Evolutionary conservation across 305 asterid genomes (phyloP).

Genomic region (Caryopteris hybrid): DNA sequence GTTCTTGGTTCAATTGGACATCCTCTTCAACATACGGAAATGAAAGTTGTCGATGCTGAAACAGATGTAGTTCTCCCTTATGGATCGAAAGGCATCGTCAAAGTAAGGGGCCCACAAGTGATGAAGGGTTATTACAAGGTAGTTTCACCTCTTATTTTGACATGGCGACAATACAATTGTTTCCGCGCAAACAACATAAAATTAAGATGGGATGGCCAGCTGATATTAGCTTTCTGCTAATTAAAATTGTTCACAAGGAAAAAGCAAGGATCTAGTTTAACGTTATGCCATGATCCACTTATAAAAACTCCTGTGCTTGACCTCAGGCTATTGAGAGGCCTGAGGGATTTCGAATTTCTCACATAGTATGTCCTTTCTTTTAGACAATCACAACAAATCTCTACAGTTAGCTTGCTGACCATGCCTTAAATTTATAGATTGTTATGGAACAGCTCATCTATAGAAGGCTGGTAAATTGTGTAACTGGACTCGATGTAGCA

Average conservation of each 20-base stretch:
- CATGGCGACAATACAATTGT: background rate
- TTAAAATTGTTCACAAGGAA: too few species aligned
- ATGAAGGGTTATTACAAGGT: conserved; percentile 98
- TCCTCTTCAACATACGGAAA: conserved; percentile 68
- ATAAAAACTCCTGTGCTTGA: background rate
- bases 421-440: too few species aligned
- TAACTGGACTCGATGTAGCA: too few species aligned
- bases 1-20: conserved; percentile 89
- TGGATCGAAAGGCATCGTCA: conserved; percentile 84
- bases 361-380: too few species aligned
- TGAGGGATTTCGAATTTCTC: too few species aligned
- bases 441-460: too few species aligned
- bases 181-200: background rate
- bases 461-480: too few species aligned
- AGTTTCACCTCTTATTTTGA: background rate
- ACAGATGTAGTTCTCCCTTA: conserved; percentile 60
- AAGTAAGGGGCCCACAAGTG: conserved; percentile 86
- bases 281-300: background rate
- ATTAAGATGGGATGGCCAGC: background rate
- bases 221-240: background rate
- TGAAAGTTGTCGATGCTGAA: conserved; percentile 74
- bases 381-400: too few species aligned
- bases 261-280: background rate
- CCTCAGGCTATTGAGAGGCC: too few species aligned
- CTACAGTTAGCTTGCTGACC: too few species aligned